Evolutionary conservation across 441 rosid genomes (phyloP), one percentile per base, ranked within the genome.

Genomic region (Omphalea diandra): DNA sequence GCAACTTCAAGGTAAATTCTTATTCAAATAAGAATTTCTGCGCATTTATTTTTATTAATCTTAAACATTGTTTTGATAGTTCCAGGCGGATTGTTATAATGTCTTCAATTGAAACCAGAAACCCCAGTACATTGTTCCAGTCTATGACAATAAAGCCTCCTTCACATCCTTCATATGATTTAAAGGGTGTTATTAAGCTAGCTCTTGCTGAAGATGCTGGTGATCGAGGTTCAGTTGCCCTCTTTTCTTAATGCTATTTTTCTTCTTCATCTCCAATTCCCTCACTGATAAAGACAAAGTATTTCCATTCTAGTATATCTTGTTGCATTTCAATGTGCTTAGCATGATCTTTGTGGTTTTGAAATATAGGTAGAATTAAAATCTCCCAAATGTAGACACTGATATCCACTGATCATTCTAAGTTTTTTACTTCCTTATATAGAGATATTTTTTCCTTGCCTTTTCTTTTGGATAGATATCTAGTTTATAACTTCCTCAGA

Each of bases 171-270:
- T 88, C 93, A 2, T 93, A 93, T 77, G 92, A 93, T 82, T 81
- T 95, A 75, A 84, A 83, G 77, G 90, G 86, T 12, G 73, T 83
- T 33, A 84, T 95, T 59, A 87, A 87, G 72, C 85, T 89, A n/a
- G 89, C 97, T 27, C 83, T 95, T 17, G 81, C 92, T 50, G 99
- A 95, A 80, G 99, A 95, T 86, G 89, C 97, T 53, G 96, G 98
- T 47, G 83, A 86, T 82, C 84, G 77, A 89, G 97, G 99, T 94
- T 76, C 47, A 3, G 7, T 58, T 58, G 55, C 40, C 2, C 49
- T 50, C 62, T 47, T 33, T 35, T 49, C 22, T 49, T 26, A 15
- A 36, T 52, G 20, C 31, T 11, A n/a, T 55, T 27, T 52, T 24
- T 41, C 14, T 10, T 35, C 33, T 63, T 35, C 11, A 4, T 63